Evolutionary conservation across 225 moss, liverwort and hornwort species (phyloP).

Genomic region (Thuidium tamariscinum): DNA sequence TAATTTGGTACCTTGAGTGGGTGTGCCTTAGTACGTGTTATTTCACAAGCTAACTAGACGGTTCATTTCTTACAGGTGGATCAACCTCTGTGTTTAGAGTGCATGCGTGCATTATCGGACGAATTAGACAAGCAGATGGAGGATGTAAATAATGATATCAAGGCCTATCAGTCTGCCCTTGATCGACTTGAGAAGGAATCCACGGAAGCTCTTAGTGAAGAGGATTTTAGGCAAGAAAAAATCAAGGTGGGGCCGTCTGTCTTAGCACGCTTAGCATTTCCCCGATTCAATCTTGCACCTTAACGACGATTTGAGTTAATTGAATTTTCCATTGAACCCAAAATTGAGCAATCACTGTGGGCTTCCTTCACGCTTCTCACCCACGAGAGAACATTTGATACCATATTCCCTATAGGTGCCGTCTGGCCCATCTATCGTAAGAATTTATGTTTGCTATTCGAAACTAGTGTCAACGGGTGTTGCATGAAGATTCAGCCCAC

Average conservation of each 20-base stretch:
- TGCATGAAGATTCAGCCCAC: background rate
- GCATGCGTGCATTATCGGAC: slow-evolving; percentile 79
- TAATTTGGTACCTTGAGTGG: background rate
- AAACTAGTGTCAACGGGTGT: background rate
- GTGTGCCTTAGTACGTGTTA: background rate
- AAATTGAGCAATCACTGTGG: background rate
- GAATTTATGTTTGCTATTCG: background rate
- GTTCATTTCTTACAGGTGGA: slow-evolving; percentile 47
- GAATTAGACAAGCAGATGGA: slow-evolving; percentile 97
- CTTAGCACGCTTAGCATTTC: background rate
- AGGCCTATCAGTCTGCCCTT: slow-evolving; percentile 77
- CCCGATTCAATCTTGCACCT: background rate
- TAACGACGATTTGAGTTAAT: background rate
- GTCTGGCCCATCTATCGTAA: background rate
- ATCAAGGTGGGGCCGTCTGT: slow-evolving; percentile 35
- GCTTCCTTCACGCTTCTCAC: background rate
- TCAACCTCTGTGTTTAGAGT: slow-evolving; percentile 94
- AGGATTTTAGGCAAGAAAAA: slow-evolving; percentile 78
- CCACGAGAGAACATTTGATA: background rate
- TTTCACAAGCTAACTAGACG: background rate
- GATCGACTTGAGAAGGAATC: slow-evolving; percentile 80
- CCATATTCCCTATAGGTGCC: background rate
- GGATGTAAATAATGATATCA: slow-evolving; percentile 88
- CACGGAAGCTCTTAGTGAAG: slow-evolving; percentile 76
- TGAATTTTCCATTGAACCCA: background rate